Evolutionary conservation across 768 basidiomycete genomes (phyloP).

Genomic region (Agaricus subrufescens): DNA sequence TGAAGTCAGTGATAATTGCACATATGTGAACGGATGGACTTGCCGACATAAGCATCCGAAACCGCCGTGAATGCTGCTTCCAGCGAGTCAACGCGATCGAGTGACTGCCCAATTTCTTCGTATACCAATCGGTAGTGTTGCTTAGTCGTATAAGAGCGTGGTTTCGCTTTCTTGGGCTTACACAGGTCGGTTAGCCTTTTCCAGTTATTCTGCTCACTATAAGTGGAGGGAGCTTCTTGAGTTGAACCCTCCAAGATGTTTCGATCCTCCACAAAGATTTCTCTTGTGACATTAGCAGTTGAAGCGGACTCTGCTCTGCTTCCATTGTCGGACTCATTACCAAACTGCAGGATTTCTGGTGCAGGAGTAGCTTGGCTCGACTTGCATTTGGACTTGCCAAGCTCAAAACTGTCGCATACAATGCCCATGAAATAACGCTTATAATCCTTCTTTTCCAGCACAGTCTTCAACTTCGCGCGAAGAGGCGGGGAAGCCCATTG

Average conservation of each 20-base stretch:
- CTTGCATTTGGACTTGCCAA: not conserved
- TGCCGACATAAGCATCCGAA: not conserved
- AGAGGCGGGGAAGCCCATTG: not conserved
- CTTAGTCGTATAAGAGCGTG: not conserved
- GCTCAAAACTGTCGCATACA: not conserved
- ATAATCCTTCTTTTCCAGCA: not conserved
- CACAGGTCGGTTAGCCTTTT: not conserved
- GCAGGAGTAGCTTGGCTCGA: not conserved
- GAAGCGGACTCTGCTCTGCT: not conserved
- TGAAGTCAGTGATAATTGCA: too few relatives aligned
- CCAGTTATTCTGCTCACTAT: not conserved
- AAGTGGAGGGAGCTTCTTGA: not conserved
- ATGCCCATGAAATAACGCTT: slow-evolving; percentile 6
- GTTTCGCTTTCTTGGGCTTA: not conserved
- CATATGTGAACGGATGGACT: not conserved
- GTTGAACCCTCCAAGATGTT: not conserved
- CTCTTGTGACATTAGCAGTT: not conserved
- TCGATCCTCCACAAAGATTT: not conserved
- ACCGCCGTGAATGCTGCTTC: not conserved
- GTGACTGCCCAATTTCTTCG: not conserved
- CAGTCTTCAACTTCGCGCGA: not conserved
- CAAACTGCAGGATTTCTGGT: not conserved
- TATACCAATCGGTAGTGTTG: not conserved
- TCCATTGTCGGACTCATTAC: not conserved
- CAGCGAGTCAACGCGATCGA: slow-evolving; percentile 24